A percentile compares a stretch with the other conserved stretches of the same genome.
phyloP scores from a whole-genome alignment of 2,329 filamentous ascomycete genomes.

The Endocalyx cinctus region DNA sequence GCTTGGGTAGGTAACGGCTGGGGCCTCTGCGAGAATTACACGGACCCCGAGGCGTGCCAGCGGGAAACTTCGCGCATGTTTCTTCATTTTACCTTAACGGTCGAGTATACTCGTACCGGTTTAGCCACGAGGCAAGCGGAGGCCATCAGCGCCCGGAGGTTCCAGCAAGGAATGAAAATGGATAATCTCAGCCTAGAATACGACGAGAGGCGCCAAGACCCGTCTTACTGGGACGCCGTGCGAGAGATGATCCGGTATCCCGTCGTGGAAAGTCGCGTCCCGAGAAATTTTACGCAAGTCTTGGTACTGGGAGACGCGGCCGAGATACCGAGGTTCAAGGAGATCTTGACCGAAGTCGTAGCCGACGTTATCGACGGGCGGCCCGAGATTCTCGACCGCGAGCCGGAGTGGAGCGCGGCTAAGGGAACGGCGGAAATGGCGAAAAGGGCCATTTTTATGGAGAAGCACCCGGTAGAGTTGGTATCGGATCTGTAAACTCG shows the following conservation, averaged over 20 bases:
- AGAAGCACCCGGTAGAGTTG: no score
- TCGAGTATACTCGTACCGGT: constrained; percentile 8
- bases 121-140: constrained; percentile 8
- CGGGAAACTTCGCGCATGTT: constrained; percentile 4
- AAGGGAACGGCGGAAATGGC: constrained; percentile 1
- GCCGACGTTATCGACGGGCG: background rate
- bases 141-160: background rate
- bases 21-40: constrained; percentile 11
- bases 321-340: constrained; percentile 1
- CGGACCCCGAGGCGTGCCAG: constrained; percentile 4
- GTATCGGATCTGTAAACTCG: no score
- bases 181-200: background rate
- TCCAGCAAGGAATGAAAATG: background rate
- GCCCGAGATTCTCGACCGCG: constrained; percentile 1
- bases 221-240: constrained; percentile 3
- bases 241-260: background rate
- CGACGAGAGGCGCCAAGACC: constrained; percentile 1
- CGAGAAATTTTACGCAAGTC: background rate
- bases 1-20: constrained; percentile 10
- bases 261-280: background rate
- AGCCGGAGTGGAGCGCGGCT: constrained; percentile 1
- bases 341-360: background rate
- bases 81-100: constrained; percentile 4
- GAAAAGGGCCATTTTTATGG: constrained; percentile 1
- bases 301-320: background rate